Base-by-base conservation (phyloP, 129 eudicot species). In the Rutidosis leptorrhynchoides region DNA sequence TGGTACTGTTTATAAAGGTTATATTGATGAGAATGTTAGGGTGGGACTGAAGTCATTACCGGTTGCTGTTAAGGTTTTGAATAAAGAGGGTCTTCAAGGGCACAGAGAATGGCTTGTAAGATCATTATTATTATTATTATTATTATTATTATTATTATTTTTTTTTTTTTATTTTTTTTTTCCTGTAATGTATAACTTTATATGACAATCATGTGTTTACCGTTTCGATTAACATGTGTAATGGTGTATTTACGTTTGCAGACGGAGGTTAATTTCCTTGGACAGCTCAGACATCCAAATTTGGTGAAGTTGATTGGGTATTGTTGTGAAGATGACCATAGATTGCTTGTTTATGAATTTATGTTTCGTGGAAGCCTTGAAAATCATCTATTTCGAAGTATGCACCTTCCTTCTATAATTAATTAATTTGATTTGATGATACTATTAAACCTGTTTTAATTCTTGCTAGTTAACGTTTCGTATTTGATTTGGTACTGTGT, bases 21-120 rank as follows among this genome's bases (percentile, higher is more conserved):
- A 92, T 80, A 92, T 92, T 57, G 98, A 92, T 64, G 98, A 88
- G 81, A 92, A 92, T 78, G 96, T 92, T 6, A 70, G 98, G 48
- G 98, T 92, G 68, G 98, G 98, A 10, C 88, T 92, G 56, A 92
- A 92, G 77, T 92, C 98, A 35, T 84, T 92, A 20, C 95, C 98
- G 5, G 98, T 92, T 79, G 98, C 98, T 61, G 98, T 92, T 64
- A 92, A 92, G 82, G 98, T 92, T 37, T 90, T 92, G 27, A 92
- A 92, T 65, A 92, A 92, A 73, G 98, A 92, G 71, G 98, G 98
- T 16, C 98, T 92, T 82, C 96, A 88, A 68, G 98, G 96, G 29
- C 98, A 92, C 79, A 81, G 98, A n/a, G 96, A 92, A 70, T 88
- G 96, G 98, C 98, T 91, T 60, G 97, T 90, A 81, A 82, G 95